Base-by-base conservation (phyloP, 1,284 basidiomycete species). In the Ustilago nuda region DNA sequence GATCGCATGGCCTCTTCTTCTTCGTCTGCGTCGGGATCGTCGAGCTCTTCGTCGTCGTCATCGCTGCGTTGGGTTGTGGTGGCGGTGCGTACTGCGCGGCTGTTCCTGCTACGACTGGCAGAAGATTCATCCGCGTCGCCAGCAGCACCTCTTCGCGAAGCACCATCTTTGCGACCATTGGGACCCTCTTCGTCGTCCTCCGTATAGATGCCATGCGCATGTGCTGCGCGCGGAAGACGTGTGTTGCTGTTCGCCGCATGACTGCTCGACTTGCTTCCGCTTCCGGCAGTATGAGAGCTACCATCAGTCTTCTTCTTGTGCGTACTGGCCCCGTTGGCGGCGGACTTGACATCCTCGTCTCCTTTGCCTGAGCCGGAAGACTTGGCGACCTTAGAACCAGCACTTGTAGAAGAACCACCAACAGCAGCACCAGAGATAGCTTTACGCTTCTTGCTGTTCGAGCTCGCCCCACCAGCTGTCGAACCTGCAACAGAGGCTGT, bases 391-490 rank as follows among this genome's bases (percentile, higher is more conserved):
- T 77, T 77, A 56, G 53, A 32, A 37, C 60, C 63, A 13, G 52
- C 45, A 12, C 54, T 36, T 17, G 70, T 48, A 1, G 56, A 50
- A 6, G 48, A 43, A 9, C 58, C 62, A n/a, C 39, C 45, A 37
- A 64, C 45, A 13, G 66, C 59, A 11, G 69, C 66, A 27, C 58
- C 61, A 30, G 71, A 64, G 51, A 66, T 52, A 19, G 75, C 56
- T 52, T 77, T 77, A 19, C 75, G 66, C 61, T 77, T 77, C 75
- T 77, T 77, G 63, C 67, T 73, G 58, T 46, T 64, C 17, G 75
- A 69, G 11, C 57, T 51, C 2, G 56, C 36, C 17, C 46, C 48
- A 11, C 46, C 62, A 32, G 63, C 56, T 30, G 74, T 55, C 4
- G 70, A 60, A 4, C 56, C 70, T 11, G 64, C 37, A 35, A 67